Evolutionary conservation across 192 early-diverging fungal species (phyloP), one percentile per base, ranked within the genome.

Genomic region (Rhizoclosmatium sp.): DNA sequence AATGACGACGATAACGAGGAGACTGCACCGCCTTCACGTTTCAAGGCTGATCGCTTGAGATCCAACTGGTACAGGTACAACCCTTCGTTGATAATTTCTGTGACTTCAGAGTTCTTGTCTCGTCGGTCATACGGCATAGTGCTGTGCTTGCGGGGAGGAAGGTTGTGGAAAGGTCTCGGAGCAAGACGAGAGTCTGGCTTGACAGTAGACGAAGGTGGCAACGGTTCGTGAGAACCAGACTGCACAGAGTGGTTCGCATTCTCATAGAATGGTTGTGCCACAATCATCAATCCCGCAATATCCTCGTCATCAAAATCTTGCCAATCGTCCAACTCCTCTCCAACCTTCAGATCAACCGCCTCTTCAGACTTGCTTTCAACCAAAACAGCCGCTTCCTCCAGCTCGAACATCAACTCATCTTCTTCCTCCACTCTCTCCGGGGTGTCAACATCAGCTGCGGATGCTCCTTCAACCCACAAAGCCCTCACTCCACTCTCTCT

Each of bases 1-100:
- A 7, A 7, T n/a, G 39, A 46, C 12, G 67, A 69, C 45, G 67
- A 9, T 4, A 5, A 54, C 19, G 47, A 49, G 9, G 48, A 21
- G 7, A 23, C 9, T 19, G 7, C 4, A 21, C 7, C 51, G 14
- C 66, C 66, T 16, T 5, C 41, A 59, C 54, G n/a, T 39, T 75
- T 75, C 60, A 62, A 19, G n/a, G 65, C 65, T 42, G 62, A 7
- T 41, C 54, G 31, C 42, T 69, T 45, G 49, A 76, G 41, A 47
- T 76, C 82, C 58, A 60, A 59, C 69, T 98, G 96, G 71, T 97
- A 98, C 74, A 94, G 88, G 79, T 93, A 94, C n/a, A 98, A 87
- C 2, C 96, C 97, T 81, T 98, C 97, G 83, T 93, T 98, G 82
- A 98, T 98, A 81, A 96, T 95, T 65, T 97, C 94, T 42, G 91